Base-by-base conservation (phyloP, 176 grass and related monocot genomes). In the Pharus latifolius region DNA sequence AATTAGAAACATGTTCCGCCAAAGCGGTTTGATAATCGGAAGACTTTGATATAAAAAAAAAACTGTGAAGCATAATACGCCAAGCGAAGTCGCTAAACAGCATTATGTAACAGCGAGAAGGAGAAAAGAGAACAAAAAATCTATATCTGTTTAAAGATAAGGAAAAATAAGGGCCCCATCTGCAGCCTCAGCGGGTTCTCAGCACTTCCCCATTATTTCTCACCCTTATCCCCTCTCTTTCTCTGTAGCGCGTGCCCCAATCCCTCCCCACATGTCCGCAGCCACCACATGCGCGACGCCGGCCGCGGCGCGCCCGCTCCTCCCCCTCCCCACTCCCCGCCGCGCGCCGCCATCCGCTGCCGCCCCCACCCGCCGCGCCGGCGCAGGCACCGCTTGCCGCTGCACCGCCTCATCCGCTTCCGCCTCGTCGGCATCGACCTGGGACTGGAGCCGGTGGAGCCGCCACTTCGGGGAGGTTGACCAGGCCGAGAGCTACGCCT, bases 381-480 rank as follows among this genome's bases (percentile, higher is more conserved):
- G 40, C 63, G 56, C 63, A 50, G 2, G 65, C 74, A 35, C 27
- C 30, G 6, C 63, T 45, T 66, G 59, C 75, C 81, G 80, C 59
- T 77, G 74, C 84, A 15, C 69, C 40, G 15, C 56, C 3, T 35
- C 77, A 11, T 70, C 82, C 52, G n/a, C n/a, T n/a, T 63, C 69
- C 16, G 35, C 74, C 27, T 44, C 63, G 8, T 19, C 55, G 28
- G 57, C 75, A 38, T 83, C 78, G 49, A 74, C 88, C 30, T 91
- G 90, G 95, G 95, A 93, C 33, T 93, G 95, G 95, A 67, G 67
- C 35, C 81, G 86, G 7, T 98, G 95, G 90, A 98, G 52, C 62
- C 81, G 81, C 17, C 90, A 98, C 80, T 93, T 98, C 78, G 83
- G 85, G 10, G 87, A 93, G 57, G 88, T 82, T 49, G 90, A 91